A percentile compares a stretch with the other conserved stretches of the same genome.
Conservation (phyloP, 2,329 filamentous ascomycete species). For the Ophiostoma australiae region DNA sequence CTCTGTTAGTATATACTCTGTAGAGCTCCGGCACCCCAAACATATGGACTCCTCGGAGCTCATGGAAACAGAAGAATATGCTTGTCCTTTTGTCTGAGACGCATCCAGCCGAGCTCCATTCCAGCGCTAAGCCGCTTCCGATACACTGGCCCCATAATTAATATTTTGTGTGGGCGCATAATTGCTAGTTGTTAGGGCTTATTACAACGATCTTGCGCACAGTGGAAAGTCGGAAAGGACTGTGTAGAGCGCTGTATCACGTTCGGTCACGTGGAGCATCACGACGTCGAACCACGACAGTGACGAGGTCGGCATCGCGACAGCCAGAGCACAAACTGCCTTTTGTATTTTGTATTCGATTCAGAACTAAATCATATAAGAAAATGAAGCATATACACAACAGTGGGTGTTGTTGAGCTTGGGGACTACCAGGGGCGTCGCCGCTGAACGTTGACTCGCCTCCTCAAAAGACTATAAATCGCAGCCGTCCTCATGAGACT, state of each 20-base stretch:
- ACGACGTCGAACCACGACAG: not conserved
- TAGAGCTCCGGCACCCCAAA: not conserved
- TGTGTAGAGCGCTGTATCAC: not conserved
- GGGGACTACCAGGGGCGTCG: no score
- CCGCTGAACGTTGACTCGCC: no score
- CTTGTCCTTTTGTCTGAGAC: slow-evolving; percentile 13
- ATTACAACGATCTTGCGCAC: not conserved
- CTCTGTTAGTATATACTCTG: not conserved
- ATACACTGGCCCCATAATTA: slow-evolving; percentile 18
- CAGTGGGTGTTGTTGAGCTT: no score
- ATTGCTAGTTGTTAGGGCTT: slow-evolving; percentile 21
- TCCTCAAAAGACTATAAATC: no score
- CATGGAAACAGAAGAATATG: not conserved
- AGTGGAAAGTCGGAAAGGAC: not conserved
- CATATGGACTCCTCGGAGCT: not conserved
- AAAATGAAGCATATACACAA: no score
- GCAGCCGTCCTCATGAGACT: no score
- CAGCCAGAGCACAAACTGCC: no score
- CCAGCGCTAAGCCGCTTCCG: slow-evolving; percentile 17
- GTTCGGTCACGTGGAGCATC: not conserved
- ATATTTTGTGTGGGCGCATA: slow-evolving; percentile 23
- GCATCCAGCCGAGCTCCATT: slow-evolving; percentile 8
- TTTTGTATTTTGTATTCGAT: not conserved
- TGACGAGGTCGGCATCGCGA: not conserved
- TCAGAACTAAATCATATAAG: not conserved